Conservation (phyloP, 78 protist species). For the Speleostelium caveatum region DNA sequence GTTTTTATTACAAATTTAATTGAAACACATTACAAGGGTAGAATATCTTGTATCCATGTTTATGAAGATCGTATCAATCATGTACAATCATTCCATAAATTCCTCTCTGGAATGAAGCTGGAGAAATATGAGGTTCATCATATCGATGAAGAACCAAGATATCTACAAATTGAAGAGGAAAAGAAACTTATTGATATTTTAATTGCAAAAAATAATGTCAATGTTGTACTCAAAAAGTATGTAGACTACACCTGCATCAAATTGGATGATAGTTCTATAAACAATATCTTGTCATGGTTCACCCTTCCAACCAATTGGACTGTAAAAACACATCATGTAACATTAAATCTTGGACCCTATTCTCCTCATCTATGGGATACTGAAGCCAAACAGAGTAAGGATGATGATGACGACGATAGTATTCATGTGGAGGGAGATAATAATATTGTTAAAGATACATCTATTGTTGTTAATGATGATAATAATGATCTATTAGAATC, state of each 20-base stretch:
- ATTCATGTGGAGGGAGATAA: not conserved
- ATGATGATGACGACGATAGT: not conserved
- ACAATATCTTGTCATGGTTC: not conserved
- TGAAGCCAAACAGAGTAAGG: not conserved
- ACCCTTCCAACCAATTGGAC: constrained; percentile 42
- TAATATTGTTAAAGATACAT: not conserved
- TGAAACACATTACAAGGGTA: not conserved
- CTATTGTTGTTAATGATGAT: not conserved
- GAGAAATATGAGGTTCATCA: not conserved
- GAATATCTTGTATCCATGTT: not conserved
- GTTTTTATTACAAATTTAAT: constrained; percentile 2
- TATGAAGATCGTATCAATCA: constrained; percentile 61
- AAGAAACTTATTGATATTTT: constrained; percentile 10
- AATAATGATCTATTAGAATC: too few species aligned
- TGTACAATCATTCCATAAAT: constrained; percentile 4
- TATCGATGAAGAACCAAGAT: constrained; percentile 32
- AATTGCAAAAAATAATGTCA: constrained; percentile 4
- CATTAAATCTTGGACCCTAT: constrained; percentile 32
- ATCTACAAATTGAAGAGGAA: not conserved
- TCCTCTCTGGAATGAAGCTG: not conserved
- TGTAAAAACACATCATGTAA: constrained; percentile 48
- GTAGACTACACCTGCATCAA: constrained; percentile 27
- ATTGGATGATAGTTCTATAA: constrained; percentile 18
- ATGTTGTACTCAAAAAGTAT: not conserved
- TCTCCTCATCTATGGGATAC: constrained; percentile 18